Evolutionary conservation across 768 basidiomycete species (phyloP), one percentile per base, ranked within the genome.

Genomic region (Pleurotus ostreatus): DNA sequence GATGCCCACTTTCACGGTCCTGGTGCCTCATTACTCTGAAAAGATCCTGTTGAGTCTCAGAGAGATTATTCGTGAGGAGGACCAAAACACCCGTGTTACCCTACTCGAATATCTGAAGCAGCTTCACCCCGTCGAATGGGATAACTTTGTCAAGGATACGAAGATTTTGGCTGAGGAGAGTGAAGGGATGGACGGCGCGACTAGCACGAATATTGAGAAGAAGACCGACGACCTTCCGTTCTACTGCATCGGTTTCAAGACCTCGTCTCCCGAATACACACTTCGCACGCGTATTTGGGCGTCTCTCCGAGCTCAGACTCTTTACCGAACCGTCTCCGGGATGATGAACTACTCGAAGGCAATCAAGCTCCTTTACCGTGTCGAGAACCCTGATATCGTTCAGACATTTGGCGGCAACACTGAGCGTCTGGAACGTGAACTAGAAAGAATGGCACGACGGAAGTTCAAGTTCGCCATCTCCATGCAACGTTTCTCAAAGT

Each of bases 341-440:
- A 98, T 99, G 93, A 98, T 99, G 97, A 98, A 99, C 76, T 99
- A 99, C 74, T 90, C 94, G 65, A 99, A 99, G 75, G 97, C 97
- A 22, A 96, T 99, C 86, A 99, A 99, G 72, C 82, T 99, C 38
- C 82, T 98, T 16, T 98, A 98, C 71, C 92, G 97, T 37, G 96
- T 99, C 59, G 97, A 98, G 74, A 98, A 98, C 71, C 97, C 97
- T 6, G 93, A 94, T 69, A 89, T 98, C 55, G 97, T 99, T 1
- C 94, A 98, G 68, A 83, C 84, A 59, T 96, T 98, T 72, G 94
- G 92, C 40, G 95, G 96, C 4, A 98, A 96, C 75, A 97, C 97
- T 7, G 96, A 98, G 68, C 84, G 88, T 57, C 82, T 99, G 41
- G 97, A 98, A 73, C 85, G 92, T 43, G 96, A 99, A 73, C 77